Conservation (phyloP, 139 green algal species). For the Desmodesmus armatus region DNA sequence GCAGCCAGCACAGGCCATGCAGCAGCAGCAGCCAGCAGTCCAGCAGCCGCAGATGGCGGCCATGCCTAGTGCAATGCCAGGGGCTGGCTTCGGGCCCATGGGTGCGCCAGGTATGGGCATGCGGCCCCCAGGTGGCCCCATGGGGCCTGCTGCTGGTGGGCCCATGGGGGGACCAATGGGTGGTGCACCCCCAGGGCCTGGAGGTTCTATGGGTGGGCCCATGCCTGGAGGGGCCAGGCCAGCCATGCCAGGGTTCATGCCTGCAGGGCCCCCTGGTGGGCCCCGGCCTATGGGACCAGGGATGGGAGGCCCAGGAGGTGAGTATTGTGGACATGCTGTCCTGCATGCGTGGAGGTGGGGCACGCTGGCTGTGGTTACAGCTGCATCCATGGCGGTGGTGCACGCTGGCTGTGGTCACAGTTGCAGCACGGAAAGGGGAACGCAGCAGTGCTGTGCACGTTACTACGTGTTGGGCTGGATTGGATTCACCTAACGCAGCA, state of each 20-base stretch:
- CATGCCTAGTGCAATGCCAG: too few species aligned
- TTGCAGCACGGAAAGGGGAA: too few species aligned
- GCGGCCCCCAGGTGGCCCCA: background rate
- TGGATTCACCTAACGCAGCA: background rate
- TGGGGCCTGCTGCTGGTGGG: too few species aligned
- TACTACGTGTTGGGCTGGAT: too few species aligned
- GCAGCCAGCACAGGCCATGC: background rate
- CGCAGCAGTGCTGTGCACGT: too few species aligned
- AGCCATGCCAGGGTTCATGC: conserved; percentile 42
- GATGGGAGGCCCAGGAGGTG: background rate
- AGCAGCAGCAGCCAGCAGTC: background rate
- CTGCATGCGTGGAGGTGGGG: background rate
- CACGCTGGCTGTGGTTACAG: too few species aligned
- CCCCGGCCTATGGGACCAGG: background rate
- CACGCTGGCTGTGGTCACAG: too few species aligned
- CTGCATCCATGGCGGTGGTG: too few species aligned
- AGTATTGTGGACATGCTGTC: background rate
- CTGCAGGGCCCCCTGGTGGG: conserved; percentile 37
- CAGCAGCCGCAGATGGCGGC: too few species aligned
- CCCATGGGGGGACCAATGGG: background rate
- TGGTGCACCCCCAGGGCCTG: background rate
- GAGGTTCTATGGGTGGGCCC: background rate
- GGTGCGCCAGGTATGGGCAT: background rate
- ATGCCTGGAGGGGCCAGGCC: conserved; percentile 2
- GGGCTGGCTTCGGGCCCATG: background rate